These are phyloP conservation scores for Sphaceloma murrayae DNA, from an alignment of 2,329 filamentous ascomycete species.

Conservation along the genomic window DNA sequence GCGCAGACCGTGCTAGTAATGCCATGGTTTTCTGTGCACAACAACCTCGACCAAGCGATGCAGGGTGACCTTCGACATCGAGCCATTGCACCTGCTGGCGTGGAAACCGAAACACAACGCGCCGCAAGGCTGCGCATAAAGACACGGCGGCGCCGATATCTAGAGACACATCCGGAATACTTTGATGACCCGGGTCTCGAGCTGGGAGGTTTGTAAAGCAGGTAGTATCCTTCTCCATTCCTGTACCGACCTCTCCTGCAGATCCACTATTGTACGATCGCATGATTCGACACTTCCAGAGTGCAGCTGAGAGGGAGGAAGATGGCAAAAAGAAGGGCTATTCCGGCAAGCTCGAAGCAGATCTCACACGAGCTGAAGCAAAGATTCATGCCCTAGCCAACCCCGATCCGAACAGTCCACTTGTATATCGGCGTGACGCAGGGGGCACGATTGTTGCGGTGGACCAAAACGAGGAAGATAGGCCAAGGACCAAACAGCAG, in stretches of 20 bases:
- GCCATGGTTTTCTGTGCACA: too few species aligned
- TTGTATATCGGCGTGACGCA: constrained; percentile 42
- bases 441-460: constrained; percentile 50
- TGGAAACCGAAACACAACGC: constrained; percentile 20
- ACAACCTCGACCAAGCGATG: too few species aligned
- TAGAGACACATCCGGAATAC: constrained; percentile 64
- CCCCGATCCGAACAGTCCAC: constrained; percentile 42
- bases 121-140: constrained; percentile 48
- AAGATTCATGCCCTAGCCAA: constrained; percentile 56
- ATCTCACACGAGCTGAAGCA: constrained; percentile 65
- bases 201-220: constrained; percentile 42
- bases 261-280: constrained; percentile 77
- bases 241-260: constrained; percentile 23
- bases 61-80: too few species aligned
- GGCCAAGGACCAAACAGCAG: constrained; percentile 52
- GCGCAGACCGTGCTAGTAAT: too few species aligned
- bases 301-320: constrained; percentile 59
- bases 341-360: constrained; percentile 66
- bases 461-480: constrained; percentile 45
- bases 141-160: constrained; percentile 69
- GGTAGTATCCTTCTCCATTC: constrained; percentile 7
- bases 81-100: too few species aligned
- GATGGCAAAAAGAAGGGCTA: constrained; percentile 69
- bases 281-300: constrained; percentile 68
- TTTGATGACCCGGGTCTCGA: constrained; percentile 52